phyloP scores from a whole-genome alignment of 1,284 basidiomycete genomes.

The Amylostereum areolatum region DNA sequence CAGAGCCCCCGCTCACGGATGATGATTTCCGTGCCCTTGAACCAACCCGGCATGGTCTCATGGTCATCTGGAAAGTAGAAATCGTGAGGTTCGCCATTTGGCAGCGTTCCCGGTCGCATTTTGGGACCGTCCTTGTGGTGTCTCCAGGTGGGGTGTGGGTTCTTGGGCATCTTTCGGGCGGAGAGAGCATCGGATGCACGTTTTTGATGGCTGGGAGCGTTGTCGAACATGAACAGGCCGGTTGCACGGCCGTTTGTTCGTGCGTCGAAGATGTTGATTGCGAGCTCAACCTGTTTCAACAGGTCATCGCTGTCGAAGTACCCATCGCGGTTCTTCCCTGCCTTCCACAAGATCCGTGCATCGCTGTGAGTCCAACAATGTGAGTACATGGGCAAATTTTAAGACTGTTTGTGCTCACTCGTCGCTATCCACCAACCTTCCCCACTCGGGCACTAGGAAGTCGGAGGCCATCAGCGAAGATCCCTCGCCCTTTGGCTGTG shows the following conservation, averaged over 20 bases:
- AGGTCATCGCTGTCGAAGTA: conserved; percentile 29
- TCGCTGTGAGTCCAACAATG: conserved; percentile 9
- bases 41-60: conserved; percentile 9
- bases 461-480: conserved; percentile 5
- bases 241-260: conserved; percentile 18
- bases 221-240: conserved; percentile 28
- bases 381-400: no score
- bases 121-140: not conserved
- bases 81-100: conserved; percentile 14
- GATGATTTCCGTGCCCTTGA: conserved; percentile 22
- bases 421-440: no score
- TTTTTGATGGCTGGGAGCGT: conserved; percentile 30
- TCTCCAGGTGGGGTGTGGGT: not conserved
- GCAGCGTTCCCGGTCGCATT: conserved; percentile 11
- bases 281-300: conserved; percentile 17
- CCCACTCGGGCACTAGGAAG: not conserved
- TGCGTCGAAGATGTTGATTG: conserved; percentile 25
- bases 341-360: conserved; percentile 18
- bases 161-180: conserved; percentile 23
- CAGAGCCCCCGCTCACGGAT: conserved; percentile 16
- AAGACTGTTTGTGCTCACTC: no score
- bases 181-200: conserved; percentile 24
- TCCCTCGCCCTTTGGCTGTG: conserved; percentile 14
- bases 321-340: conserved; percentile 27
- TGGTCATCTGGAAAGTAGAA: conserved; percentile 18